Percentiles rank a stretch among this genome's conserved stretches.
Evolutionary conservation across 768 basidiomycete species (phyloP).

Genomic region (Termitomyces sp.): DNA sequence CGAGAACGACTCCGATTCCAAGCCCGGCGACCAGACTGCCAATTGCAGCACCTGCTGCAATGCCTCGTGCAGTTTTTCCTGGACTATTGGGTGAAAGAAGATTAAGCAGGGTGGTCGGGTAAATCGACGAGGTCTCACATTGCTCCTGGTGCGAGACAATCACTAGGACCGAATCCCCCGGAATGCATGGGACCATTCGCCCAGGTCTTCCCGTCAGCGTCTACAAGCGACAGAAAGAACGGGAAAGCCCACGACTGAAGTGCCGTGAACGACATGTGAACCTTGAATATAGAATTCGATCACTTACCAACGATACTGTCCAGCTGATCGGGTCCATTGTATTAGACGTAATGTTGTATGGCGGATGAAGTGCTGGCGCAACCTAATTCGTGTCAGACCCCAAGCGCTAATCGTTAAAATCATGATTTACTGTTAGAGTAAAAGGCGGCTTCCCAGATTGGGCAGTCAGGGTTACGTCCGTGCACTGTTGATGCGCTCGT

Average conservation of each 20-base stretch:
- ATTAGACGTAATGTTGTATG: not conserved
- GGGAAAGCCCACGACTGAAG: not conserved
- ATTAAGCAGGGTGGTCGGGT: too few relatives aligned
- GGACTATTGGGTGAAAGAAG: not conserved
- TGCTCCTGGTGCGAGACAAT: not conserved
- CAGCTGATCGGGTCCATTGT: slow-evolving; percentile 1
- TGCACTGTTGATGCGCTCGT: not conserved
- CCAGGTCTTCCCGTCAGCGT: not conserved
- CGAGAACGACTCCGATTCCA: not conserved
- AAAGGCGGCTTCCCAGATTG: not conserved
- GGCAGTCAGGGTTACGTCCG: not conserved
- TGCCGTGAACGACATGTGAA: not conserved
- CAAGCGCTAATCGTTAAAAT: too few relatives aligned
- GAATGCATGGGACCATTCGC: slow-evolving; percentile 1
- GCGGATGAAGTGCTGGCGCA: slow-evolving; percentile 1
- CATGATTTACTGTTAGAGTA: not conserved
- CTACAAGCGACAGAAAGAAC: slow-evolving; percentile 1
- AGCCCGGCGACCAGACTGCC: not conserved
- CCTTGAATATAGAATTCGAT: not conserved
- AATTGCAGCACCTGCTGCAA: not conserved
- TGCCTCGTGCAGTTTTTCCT: not conserved
- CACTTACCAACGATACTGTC: not conserved
- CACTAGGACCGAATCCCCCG: not conserved
- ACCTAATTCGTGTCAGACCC: not conserved
- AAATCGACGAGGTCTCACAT: not conserved